phyloP scores from a whole-genome alignment of 257 asterid species.

The Salvia rosmarinus region DNA sequence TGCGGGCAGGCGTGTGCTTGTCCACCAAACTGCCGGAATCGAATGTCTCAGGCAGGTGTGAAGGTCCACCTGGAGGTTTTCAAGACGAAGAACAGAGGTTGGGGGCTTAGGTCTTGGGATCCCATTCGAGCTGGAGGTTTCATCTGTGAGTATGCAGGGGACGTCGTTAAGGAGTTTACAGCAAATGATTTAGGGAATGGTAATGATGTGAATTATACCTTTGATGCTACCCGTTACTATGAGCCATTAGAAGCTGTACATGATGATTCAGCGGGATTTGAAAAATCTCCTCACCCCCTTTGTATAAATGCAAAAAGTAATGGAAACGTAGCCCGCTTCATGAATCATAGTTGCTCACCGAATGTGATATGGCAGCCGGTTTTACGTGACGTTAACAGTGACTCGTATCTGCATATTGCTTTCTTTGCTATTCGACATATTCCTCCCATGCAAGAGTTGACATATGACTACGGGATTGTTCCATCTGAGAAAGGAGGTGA shows the following conservation, averaged over 20 bases:
- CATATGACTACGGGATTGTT: conserved; percentile 78
- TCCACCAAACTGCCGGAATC: conserved; percentile 74
- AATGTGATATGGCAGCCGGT: conserved; percentile 85
- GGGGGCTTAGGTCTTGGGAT: conserved; percentile 99
- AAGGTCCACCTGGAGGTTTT: conserved; percentile 79
- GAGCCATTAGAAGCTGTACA: conserved; percentile 55
- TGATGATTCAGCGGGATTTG: conserved; percentile 45
- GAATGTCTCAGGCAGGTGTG: conserved; percentile 73
- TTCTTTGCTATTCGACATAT: conserved; percentile 81
- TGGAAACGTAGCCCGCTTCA: conserved; percentile 91
- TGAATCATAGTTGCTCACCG: conserved; percentile 95
- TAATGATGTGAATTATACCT: conserved; percentile 55
- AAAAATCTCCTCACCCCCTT: conserved; percentile 68
- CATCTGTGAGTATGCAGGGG: conserved; percentile 95
- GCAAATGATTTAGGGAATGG: conserved; percentile 47
- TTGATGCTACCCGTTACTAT: conserved; percentile 78
- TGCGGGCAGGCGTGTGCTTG: conserved; percentile 78
- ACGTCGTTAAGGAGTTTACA: conserved; percentile 51
- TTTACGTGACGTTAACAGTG: conserved; percentile 65
- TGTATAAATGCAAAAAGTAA: conserved; percentile 62
- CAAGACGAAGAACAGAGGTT: conserved; percentile 78
- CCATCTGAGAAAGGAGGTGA: conserved; percentile 56
- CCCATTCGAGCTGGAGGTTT: conserved; percentile 84
- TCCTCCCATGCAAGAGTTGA: conserved; percentile 95
- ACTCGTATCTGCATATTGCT: conserved; percentile 69